Evolutionary conservation across 192 early-diverging fungal genomes (phyloP).

Genomic region (Coemansia furcata): DNA sequence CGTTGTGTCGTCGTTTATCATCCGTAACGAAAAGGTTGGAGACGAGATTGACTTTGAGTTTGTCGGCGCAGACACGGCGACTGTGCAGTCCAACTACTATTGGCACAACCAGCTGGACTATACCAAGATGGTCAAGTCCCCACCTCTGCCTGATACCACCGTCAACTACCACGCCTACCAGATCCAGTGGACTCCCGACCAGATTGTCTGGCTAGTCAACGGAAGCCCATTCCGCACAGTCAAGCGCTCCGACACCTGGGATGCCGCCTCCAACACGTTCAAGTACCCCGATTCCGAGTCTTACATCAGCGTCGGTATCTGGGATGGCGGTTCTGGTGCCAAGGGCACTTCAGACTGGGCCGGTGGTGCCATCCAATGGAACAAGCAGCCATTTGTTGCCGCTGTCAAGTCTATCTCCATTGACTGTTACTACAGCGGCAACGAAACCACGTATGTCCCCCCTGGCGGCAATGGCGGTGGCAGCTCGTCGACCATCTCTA

Average conservation of each 20-base stretch:
- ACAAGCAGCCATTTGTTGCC: conserved; percentile 46
- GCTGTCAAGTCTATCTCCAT: conserved; percentile 55
- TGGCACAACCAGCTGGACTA: conserved; percentile 55
- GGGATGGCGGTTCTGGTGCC: conserved; percentile 59
- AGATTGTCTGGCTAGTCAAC: conserved; percentile 30
- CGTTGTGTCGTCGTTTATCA: conserved; percentile 61
- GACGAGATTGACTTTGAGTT: conserved; percentile 67
- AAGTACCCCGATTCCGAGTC: conserved; percentile 53
- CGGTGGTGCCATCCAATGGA: conserved; percentile 60
- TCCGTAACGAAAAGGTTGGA: conserved; percentile 51
- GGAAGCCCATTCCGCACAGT: conserved; percentile 52
- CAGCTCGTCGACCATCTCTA: neutral
- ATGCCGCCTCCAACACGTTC: conserved; percentile 29
- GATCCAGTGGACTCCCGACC: conserved; percentile 58
- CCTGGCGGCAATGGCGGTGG: conserved; percentile 16
- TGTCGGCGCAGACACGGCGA: conserved; percentile 53
- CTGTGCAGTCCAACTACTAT: conserved; percentile 62
- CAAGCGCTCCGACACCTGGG: conserved; percentile 48
- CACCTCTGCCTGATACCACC: conserved; percentile 38
- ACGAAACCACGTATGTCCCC: conserved; percentile 51
- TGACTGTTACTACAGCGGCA: conserved; percentile 54
- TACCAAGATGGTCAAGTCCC: conserved; percentile 48
- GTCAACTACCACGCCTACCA: conserved; percentile 55
- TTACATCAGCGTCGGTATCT: conserved; percentile 58
- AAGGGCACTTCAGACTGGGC: conserved; percentile 58